phyloP scores from a whole-genome alignment of 2,329 filamentous ascomycete genomes.

The Xylariaceae sp. region DNA sequence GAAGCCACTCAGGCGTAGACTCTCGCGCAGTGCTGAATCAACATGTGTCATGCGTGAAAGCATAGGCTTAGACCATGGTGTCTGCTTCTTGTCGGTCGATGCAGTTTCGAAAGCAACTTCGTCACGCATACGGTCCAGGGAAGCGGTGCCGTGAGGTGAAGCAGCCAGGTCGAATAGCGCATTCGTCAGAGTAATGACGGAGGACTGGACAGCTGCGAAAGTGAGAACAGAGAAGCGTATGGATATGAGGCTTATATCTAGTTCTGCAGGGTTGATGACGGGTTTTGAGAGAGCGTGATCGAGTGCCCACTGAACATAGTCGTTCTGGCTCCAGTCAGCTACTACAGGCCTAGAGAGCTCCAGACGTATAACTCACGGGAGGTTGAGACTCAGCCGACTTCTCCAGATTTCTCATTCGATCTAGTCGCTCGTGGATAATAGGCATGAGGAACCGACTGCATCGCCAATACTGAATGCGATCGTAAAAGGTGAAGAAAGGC shows the following conservation, averaged over 20 bases:
- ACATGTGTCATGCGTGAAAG: conserved; percentile 32
- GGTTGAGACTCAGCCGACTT: conserved; percentile 7
- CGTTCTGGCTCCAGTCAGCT: conserved; percentile 19
- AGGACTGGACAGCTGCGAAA: conserved; percentile 36
- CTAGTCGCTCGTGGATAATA: conserved; percentile 28
- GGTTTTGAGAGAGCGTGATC: conserved; percentile 28
- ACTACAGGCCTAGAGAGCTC: background rate
- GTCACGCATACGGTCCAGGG: conserved; percentile 27
- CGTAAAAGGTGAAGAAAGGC: conserved; percentile 26
- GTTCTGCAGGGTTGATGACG: conserved; percentile 20
- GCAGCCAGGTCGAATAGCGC: conserved; percentile 33
- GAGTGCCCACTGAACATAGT: conserved; percentile 37
- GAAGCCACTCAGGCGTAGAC: conserved; percentile 35
- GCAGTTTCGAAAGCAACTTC: conserved; percentile 28
- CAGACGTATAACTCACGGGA: background rate
- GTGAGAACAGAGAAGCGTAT: conserved; percentile 28
- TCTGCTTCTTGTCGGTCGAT: background rate
- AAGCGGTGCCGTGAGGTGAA: conserved; percentile 17
- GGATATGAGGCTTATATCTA: conserved; percentile 28
- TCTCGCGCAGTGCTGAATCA: conserved; percentile 40
- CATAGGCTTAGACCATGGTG: conserved; percentile 29
- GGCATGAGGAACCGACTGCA: conserved; percentile 29
- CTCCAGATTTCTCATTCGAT: conserved; percentile 8
- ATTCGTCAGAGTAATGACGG: conserved; percentile 34
- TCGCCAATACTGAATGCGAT: conserved; percentile 26